A percentile compares a stretch with the other conserved stretches of the same genome.
Evolutionary conservation across 2,329 filamentous ascomycete genomes (phyloP).

Genomic region (Colletotrichum navitas): DNA sequence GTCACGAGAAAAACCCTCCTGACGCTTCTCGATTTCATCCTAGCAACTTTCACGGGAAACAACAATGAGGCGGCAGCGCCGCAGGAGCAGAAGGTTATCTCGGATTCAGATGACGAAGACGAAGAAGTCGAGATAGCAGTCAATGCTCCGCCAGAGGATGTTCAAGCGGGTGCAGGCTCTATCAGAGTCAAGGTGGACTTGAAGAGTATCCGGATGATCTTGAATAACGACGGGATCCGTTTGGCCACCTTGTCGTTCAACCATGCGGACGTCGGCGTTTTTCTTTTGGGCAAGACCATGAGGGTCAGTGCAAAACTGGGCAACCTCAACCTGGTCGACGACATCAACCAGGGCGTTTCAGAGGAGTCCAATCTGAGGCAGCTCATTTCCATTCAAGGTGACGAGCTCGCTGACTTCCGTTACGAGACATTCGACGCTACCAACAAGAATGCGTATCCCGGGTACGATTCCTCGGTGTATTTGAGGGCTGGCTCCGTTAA

Average conservation of each 20-base stretch:
- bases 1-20: conserved; percentile 94
- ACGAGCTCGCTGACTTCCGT: conserved; percentile 95
- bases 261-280: conserved; percentile 91
- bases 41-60: conserved; percentile 85
- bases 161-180: conserved; percentile 68
- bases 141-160: conserved; percentile 28
- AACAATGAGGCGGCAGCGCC: conserved; percentile 55
- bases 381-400: conserved; percentile 93
- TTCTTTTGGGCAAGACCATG: conserved; percentile 88
- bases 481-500: conserved; percentile 95
- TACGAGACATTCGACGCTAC: conserved; percentile 93
- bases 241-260: conserved; percentile 93
- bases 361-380: conserved; percentile 85
- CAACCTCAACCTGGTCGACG: conserved; percentile 89
- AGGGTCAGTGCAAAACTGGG: conserved; percentile 88
- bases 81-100: conserved; percentile 53
- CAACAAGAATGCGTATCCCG: conserved; percentile 81
- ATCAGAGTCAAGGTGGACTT: conserved; percentile 94
- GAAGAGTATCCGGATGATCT: conserved; percentile 91
- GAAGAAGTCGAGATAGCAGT: conserved; percentile 48
- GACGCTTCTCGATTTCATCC: conserved; percentile 92
- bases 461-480: conserved; percentile 93
- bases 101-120: conserved; percentile 52
- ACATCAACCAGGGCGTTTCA: conserved; percentile 91
- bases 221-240: conserved; percentile 97